phyloP scores from a whole-genome alignment of 805 yeast species.

The Yamadazyma akitaensis region DNA sequence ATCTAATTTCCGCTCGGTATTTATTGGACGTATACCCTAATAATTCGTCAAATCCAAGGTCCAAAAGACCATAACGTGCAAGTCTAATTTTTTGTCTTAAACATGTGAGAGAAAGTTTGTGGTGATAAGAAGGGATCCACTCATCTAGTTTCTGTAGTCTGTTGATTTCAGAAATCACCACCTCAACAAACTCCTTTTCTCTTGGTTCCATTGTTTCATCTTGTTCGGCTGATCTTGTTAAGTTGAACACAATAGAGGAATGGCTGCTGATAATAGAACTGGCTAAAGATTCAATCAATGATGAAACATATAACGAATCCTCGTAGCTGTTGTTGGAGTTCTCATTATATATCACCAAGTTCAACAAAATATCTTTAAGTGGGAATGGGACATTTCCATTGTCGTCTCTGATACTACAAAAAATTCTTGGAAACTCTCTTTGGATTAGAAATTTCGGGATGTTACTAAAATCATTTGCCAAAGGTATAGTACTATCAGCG shows the following conservation, averaged over 20 bases:
- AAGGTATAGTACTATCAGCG: constrained; percentile 56
- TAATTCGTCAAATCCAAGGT: constrained; percentile 52
- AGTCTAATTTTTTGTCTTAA: constrained; percentile 58
- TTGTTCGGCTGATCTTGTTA: constrained; percentile 1
- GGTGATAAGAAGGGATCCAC: constrained; percentile 77
- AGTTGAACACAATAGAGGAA: constrained; percentile 5
- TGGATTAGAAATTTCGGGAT: constrained; percentile 67
- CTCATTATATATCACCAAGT: constrained; percentile 77
- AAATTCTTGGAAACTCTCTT: constrained; percentile 60
- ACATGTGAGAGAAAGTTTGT: constrained; percentile 52
- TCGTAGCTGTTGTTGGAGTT: constrained; percentile 74
- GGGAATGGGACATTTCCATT: constrained; percentile 57
- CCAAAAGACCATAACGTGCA: constrained; percentile 51
- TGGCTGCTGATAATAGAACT: constrained; percentile 21
- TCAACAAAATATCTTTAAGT: constrained; percentile 62
- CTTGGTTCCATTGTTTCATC: constrained; percentile 7
- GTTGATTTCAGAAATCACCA: constrained; percentile 60
- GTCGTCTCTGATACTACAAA: constrained; percentile 59
- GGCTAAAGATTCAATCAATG: constrained; percentile 55
- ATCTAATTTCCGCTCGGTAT: constrained; percentile 51
- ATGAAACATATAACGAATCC: constrained; percentile 65
- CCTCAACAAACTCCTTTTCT: constrained; percentile 19
- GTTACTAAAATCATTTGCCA: constrained; percentile 76
- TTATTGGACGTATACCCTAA: constrained; percentile 48
- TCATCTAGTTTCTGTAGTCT: constrained; percentile 77